Evolutionary conservation across 176 grass and related monocot species (phyloP).

Genomic region (Zea luxurians): DNA sequence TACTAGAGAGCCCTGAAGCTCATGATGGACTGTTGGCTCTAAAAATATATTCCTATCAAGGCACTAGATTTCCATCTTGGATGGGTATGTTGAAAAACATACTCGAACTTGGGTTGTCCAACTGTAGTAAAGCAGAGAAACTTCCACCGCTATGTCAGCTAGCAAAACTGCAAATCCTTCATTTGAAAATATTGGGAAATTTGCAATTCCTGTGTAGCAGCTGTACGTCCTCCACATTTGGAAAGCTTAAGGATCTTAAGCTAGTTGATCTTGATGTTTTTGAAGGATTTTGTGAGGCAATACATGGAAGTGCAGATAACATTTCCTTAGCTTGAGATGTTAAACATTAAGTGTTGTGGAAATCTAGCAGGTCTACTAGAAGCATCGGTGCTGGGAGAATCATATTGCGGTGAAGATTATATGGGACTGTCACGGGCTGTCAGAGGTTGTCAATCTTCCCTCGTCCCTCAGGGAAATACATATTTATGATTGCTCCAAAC

Average conservation of each 20-base stretch:
- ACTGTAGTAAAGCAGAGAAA: not conserved
- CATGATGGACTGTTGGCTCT: not conserved
- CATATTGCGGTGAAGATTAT: not conserved
- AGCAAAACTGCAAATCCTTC: not conserved
- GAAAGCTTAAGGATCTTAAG: not conserved
- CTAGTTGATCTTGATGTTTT: rapidly evolving
- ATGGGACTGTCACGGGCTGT: not conserved
- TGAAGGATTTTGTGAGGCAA: not conserved
- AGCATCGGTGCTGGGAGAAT: not conserved
- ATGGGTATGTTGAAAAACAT: not conserved
- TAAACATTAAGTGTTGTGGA: not conserved
- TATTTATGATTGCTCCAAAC: too few relatives aligned
- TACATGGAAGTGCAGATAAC: not conserved
- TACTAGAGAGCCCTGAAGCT: not conserved
- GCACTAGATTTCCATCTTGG: not conserved
- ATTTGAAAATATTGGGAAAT: not conserved
- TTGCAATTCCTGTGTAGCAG: not conserved
- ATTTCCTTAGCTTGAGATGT: not conserved
- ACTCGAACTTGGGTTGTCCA: not conserved
- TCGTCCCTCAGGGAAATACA: not conserved
- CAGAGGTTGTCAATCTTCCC: not conserved
- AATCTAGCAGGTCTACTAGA: not conserved
- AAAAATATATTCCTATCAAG: not conserved
- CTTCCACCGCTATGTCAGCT: not conserved
- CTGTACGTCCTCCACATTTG: not conserved